Evolutionary conservation across 2,329 filamentous ascomycete species (phyloP), one percentile per base, ranked within the genome.

Genomic region (Scleromitrula shiraiana): DNA sequence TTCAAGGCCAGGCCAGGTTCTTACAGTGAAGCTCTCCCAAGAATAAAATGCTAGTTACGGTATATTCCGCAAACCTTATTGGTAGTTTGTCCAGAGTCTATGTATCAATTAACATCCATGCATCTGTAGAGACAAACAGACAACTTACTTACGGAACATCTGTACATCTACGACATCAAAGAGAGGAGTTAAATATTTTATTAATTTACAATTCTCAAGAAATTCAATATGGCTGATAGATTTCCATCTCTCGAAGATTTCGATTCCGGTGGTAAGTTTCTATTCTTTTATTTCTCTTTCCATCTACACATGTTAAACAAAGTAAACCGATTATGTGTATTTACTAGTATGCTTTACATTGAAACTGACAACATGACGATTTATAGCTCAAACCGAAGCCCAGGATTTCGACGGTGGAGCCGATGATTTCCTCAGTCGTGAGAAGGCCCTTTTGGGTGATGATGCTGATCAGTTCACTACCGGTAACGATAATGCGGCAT

Each of bases 381-480:
- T 29, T 39, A 54, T 68, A 85, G 86, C 82, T 63, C 82, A 87
- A 70, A 83, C 83, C 48, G 78, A 80, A 57, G 74, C 76, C 64
- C 69, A 58, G 53, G 60, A 70, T 48, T 67, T 79, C 30, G 72
- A 75, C 53, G 75, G 72, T 53, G 71, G 76, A 8, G 73, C 78
- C 24, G 82, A 88, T 62, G 88, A 95, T 68, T 97, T 98, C 67
- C 80, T 97, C 41, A 82, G 87, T 54, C 87, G 91, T 58, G 93
- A 98, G 72, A 88, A 89, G 64, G 93, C 61, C 10, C 89, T 53
- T 70, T 84, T 98, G 7, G 93, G 93, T 56, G 93, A 95, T 55
- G 93, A 97, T 67, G 93, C 93, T 52, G 79, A 89, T 60, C 86
- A 90, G 71, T 98, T 98, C 67, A 76, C 84, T 54, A 85, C 86